A percentile compares a stretch with the other conserved stretches of the same genome.
phyloP scores from a whole-genome alignment of 257 asterid species.

The Solanum appendiculatum region DNA sequence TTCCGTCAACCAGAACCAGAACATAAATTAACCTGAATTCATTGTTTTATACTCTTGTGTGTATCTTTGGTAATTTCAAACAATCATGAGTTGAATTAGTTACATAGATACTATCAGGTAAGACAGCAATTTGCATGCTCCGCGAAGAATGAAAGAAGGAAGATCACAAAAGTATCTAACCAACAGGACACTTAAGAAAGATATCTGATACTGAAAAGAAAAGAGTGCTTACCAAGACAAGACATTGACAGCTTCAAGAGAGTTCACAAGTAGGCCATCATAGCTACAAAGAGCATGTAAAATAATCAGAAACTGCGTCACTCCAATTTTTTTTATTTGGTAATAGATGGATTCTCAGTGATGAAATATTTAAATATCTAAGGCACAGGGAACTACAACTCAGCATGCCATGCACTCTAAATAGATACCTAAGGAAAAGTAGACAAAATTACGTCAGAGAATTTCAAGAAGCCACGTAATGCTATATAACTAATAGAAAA shows the following conservation, averaged over 20 bases:
- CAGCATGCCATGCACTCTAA: not conserved
- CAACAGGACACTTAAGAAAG: not conserved
- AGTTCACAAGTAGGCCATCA: slow-evolving; percentile 72
- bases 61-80: not conserved
- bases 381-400: not conserved
- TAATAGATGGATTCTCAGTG: not conserved
- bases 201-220: not conserved
- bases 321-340: not conserved
- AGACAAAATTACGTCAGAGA: not conserved
- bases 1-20: not conserved
- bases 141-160: not conserved
- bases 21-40: not conserved
- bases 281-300: slow-evolving; percentile 48
- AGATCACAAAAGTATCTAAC: not conserved
- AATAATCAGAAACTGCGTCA: not conserved
- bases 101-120: not conserved
- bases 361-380: not conserved
- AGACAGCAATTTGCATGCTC: not conserved
- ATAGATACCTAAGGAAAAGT: not conserved
- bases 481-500: not conserved
- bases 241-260: slow-evolving; percentile 53
- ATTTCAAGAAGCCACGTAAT: not conserved
- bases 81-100: not conserved
- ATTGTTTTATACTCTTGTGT: not conserved
- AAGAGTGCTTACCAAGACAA: slow-evolving; percentile 50